Evolutionary conservation across 208 protist genomes (phyloP), one percentile per base, ranked within the genome.

Genomic region (Zelonia costaricensis): DNA sequence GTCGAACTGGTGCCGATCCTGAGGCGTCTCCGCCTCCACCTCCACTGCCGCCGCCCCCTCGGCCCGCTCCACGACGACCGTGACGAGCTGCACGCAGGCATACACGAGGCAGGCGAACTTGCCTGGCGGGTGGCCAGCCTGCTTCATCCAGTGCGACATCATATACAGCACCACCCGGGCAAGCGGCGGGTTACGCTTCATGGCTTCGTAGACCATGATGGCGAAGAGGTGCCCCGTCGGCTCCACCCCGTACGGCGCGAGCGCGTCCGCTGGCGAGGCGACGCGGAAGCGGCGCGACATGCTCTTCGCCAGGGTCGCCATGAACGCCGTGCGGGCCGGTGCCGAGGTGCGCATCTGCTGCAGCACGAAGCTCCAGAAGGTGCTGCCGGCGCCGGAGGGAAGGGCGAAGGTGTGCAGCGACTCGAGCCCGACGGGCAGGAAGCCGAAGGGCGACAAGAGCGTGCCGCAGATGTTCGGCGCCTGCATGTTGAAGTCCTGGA

Each of bases 401-500:
- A 96, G 71, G 12, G 91, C 91, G 25, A 89, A 92, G 27, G 80
- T 75, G 51, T 62, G 71, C 12, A 96, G 78, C 8, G 86, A 66
- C 27, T 82, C 54, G 52, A 96, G 62, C 18, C 76, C 76, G 1
- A 86, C 75, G 23, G 87, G 80, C 13, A 93, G 70, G 56, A 92
- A 92, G 22, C 91, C 91, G 62, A 85, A 90, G 1, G 84, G 71
- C 6, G 85, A 85, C 6, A 96, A 77, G 31, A 96, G 58, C 46
- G 77, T 53, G 60, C 53, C 76, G 54, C 88, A 73, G 54, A 96
- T 91, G 60, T 96, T 96, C 10, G 86, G 85, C 7, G 86, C 63
- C 67, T 96, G 91, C 74, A 94, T 73, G 70, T 94, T 94, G 62
- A 91, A 96, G 66, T 96, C 91, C 60, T 96, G 91, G 42, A 96